Conservation (phyloP, 768 basidiomycete genomes). For the Suillus subluteus region DNA sequence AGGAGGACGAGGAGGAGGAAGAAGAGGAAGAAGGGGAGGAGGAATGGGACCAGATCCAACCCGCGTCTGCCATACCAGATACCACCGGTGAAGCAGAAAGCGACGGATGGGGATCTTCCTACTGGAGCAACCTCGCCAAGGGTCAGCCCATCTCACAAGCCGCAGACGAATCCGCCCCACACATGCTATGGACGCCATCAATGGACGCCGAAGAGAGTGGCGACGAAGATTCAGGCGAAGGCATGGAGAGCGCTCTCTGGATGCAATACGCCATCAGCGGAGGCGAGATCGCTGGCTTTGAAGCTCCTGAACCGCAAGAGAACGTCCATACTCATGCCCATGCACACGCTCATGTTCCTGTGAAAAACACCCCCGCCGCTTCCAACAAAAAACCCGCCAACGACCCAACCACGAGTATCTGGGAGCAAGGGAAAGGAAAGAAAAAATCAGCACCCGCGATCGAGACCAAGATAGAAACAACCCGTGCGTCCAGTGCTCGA, state of each 20-base stretch:
- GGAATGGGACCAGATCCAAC: constrained; percentile 28
- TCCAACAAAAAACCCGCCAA: constrained; percentile 13
- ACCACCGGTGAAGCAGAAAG: not conserved
- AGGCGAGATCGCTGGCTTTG: constrained; percentile 22
- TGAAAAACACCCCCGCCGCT: not conserved
- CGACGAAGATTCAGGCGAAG: constrained; percentile 24
- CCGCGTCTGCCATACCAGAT: constrained; percentile 11
- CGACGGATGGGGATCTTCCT: constrained; percentile 13
- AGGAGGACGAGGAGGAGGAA: not conserved
- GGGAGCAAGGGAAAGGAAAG: constrained; percentile 31
- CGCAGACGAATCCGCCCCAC: constrained; percentile 22
- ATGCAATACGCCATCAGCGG: constrained; percentile 36
- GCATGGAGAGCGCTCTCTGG: constrained; percentile 29
- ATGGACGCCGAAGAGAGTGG: constrained; percentile 25
- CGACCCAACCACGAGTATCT: constrained; percentile 14
- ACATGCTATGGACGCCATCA: constrained; percentile 31
- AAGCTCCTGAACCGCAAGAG: constrained; percentile 14
- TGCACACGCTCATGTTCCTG: not conserved
- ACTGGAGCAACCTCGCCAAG: constrained; percentile 35
- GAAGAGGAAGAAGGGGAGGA: constrained; percentile 1
- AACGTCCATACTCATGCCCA: not conserved
- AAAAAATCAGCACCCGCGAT: constrained; percentile 17
- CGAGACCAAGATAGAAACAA: constrained; percentile 15
- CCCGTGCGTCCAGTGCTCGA: constrained; percentile 33
- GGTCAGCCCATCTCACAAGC: constrained; percentile 20